Percentiles rank a stretch among this genome's conserved stretches.
These are phyloP conservation scores for Candida sakaeoensis DNA, from an alignment of 805 yeast genomes.

Conservation along the genomic window DNA sequence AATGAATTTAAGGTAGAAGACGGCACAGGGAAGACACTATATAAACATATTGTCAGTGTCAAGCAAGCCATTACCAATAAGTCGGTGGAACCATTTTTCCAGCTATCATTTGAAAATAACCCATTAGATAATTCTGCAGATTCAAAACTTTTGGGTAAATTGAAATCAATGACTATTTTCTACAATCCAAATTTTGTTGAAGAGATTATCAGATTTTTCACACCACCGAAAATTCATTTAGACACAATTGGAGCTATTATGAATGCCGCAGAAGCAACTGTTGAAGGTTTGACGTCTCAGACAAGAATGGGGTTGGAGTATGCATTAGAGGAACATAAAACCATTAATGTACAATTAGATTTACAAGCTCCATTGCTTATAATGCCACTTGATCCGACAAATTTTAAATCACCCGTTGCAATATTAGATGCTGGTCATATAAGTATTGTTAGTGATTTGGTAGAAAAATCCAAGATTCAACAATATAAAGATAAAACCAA, in stretches of 20 bases:
- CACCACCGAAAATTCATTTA: constrained; percentile 78
- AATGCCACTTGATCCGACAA: constrained; percentile 75
- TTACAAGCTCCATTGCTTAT: constrained; percentile 91
- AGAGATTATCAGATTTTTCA: constrained; percentile 70
- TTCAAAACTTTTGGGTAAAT: constrained; percentile 64
- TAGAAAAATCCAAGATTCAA: constrained; percentile 62
- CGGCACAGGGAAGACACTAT: constrained; percentile 74
- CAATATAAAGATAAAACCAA: constrained; percentile 61
- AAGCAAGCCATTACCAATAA: constrained; percentile 44
- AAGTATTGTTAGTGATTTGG: constrained; percentile 75
- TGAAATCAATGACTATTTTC: constrained; percentile 84
- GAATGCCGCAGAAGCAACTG: constrained; percentile 92
- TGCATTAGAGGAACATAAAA: constrained; percentile 91
- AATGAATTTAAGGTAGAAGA: constrained; percentile 85
- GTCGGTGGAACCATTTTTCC: constrained; percentile 65
- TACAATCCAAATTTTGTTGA: constrained; percentile 85
- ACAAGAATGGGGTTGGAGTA: constrained; percentile 91
- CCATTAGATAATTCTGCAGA: constrained; percentile 86
- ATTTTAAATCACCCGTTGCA: constrained; percentile 83
- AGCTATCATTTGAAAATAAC: constrained; percentile 75
- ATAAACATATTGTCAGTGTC: constrained; percentile 83
- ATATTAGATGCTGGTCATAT: constrained; percentile 96
- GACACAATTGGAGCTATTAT: constrained; percentile 88
- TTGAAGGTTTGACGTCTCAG: constrained; percentile 85
- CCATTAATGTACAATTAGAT: constrained; percentile 79